Evolutionary conservation across 1,284 basidiomycete genomes (phyloP).

Genomic region (Singerocomus inundabilis): DNA sequence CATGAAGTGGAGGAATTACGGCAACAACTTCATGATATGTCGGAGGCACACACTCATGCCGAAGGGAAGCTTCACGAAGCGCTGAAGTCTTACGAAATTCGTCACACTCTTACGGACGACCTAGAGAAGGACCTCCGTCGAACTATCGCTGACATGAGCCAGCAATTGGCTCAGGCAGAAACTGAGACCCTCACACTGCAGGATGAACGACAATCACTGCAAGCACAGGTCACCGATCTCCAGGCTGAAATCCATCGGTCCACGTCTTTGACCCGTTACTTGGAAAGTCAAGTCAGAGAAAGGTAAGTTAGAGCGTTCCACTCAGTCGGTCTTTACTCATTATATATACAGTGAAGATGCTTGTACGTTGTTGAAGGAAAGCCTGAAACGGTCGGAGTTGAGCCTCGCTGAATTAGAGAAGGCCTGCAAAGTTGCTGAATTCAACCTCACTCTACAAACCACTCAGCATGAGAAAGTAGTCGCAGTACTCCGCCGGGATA

Average conservation of each 20-base stretch:
- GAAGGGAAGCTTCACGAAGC: slow-evolving; percentile 22
- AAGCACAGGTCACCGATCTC: slow-evolving; percentile 54
- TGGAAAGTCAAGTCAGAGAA: slow-evolving; percentile 62
- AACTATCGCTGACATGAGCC: slow-evolving; percentile 16
- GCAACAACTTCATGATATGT: slow-evolving; percentile 37
- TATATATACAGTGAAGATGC: slow-evolving; percentile 46
- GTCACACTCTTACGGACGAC: slow-evolving; percentile 9
- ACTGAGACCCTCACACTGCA: slow-evolving; percentile 36
- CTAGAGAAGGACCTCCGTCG: slow-evolving; percentile 27
- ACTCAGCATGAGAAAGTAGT: slow-evolving; percentile 65
- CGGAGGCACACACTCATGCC: slow-evolving; percentile 28
- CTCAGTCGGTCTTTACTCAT: background rate
- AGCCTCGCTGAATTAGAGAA: slow-evolving; percentile 54
- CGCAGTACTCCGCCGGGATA: slow-evolving; percentile 52
- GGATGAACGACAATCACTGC: slow-evolving; percentile 49
- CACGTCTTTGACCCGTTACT: slow-evolving; percentile 53
- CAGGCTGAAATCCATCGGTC: slow-evolving; percentile 64
- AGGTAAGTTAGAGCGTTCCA: slow-evolving; percentile 39
- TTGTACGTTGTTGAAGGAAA: slow-evolving; percentile 42
- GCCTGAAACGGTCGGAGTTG: slow-evolving; percentile 45
- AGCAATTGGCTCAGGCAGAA: slow-evolving; percentile 22
- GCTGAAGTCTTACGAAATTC: slow-evolving; percentile 22
- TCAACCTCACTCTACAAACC: slow-evolving; percentile 58
- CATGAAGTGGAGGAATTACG: slow-evolving; percentile 26
- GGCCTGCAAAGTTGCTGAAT: slow-evolving; percentile 56